These are phyloP conservation scores for Aphanomyces invadans DNA, from an alignment of 352 stramenopile species.

Conservation along the genomic window DNA sequence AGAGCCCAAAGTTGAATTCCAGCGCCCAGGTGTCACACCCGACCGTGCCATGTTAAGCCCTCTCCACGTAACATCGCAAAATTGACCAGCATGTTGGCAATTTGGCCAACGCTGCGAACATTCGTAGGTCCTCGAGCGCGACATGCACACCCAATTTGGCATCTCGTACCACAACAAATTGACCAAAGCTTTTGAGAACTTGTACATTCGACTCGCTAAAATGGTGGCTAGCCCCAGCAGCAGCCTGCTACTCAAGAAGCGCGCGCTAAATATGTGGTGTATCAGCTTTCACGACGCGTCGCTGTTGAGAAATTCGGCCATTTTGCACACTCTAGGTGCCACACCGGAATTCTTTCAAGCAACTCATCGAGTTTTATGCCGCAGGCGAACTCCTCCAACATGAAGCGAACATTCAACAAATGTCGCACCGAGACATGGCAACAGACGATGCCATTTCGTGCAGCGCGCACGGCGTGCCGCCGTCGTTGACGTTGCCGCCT, in stretches of 20 bases:
- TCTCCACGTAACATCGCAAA: not conserved
- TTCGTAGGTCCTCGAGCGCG: conserved; percentile 3
- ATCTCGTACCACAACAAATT: not conserved
- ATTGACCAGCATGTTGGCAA: no score
- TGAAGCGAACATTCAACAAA: not conserved
- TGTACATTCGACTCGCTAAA: conserved; percentile 41
- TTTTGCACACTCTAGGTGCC: conserved; percentile 9
- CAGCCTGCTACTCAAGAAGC: conserved; percentile 37
- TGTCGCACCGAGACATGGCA: not conserved
- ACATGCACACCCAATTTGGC: conserved; percentile 18
- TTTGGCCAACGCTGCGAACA: not conserved
- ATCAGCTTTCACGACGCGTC: conserved; percentile 12
- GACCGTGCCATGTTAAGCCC: not conserved
- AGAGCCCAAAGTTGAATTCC: conserved; percentile 17
- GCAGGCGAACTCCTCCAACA: conserved; percentile 4
- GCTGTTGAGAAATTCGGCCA: not conserved
- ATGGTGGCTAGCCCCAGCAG: conserved; percentile 36
- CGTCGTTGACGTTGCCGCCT: not conserved
- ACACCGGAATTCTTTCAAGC: no score
- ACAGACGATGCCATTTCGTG: conserved; percentile 6
- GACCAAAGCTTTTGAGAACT: conserved; percentile 38
- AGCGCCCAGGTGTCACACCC: not conserved
- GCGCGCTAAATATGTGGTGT: conserved; percentile 38
- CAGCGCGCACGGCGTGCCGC: conserved; percentile 1
- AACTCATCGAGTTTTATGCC: not conserved